A percentile compares a stretch with the other conserved stretches of the same genome.
Conservation (phyloP, 73 alveolate species). For the Paramecium caudatum region DNA sequence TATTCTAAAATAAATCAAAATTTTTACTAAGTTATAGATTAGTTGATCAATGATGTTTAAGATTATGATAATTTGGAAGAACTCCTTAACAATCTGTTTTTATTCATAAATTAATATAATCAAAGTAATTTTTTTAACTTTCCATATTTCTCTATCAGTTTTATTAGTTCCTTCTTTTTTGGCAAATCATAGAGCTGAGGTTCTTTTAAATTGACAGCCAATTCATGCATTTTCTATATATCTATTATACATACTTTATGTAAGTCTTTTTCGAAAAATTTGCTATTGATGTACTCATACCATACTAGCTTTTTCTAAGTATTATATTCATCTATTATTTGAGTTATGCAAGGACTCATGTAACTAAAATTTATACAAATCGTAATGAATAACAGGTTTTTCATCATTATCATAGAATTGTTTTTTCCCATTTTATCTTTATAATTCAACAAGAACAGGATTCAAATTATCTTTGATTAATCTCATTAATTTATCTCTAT, state of each 20-base stretch:
- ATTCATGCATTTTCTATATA: constrained; percentile 40
- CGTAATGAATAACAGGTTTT: neutral
- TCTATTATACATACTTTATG: neutral
- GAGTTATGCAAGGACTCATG: neutral
- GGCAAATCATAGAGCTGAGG: constrained; percentile 53
- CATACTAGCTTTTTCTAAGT: constrained; percentile 12
- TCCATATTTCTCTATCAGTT: constrained; percentile 44
- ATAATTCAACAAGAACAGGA: neutral
- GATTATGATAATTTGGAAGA: constrained; percentile 14
- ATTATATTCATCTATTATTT: constrained; percentile 26
- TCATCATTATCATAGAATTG: neutral
- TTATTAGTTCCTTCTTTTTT: neutral
- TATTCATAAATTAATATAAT: constrained; percentile 15
- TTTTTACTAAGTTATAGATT: neutral
- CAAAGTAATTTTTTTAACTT: constrained; percentile 49
- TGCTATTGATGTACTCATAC: constrained; percentile 26
- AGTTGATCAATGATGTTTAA: neutral
- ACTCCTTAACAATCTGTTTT: constrained; percentile 39
- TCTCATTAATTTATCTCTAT: neutral
- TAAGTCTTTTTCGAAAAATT: constrained; percentile 38
- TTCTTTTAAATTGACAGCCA: constrained; percentile 33
- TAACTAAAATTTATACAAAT: neutral
- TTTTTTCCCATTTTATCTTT: constrained; percentile 1
- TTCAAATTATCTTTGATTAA: constrained; percentile 22
- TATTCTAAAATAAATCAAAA: neutral